Evolutionary conservation across 1,284 basidiomycete species (phyloP), one percentile per base, ranked within the genome.

Genomic region (Ustilago shanxiensis): DNA sequence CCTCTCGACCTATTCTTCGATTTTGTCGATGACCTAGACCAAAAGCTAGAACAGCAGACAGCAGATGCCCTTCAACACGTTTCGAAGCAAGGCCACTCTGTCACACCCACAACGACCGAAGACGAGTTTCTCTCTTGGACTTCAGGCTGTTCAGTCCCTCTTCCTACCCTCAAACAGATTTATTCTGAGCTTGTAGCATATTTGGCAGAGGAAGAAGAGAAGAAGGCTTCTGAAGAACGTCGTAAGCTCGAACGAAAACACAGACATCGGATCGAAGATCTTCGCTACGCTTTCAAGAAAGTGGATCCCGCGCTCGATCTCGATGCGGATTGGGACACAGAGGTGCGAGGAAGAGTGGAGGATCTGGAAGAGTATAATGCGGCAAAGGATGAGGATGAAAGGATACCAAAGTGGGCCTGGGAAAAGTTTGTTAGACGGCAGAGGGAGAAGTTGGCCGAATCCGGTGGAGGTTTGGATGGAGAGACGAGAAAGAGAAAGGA

Each of bases 1-100:
- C 95, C 96, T 1, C 89, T 99, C 45, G 96, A 99, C 77, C 89
- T 99, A 11, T 99, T 98, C 87, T 98, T 94, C 93, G 96, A 99
- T 85, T 86, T 90, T 5, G 92, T 98, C 45, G 96, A 99, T 86
- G 89, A 89, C 44, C 89, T 98, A 3, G 94, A 95, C 80, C 92
- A 94, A 81, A 90, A 91, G 76, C 89, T 97, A 13, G 95, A 96
- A 73, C 89, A 89, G 26, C 92, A 93, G 79, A 91, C 93, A 26
- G 88, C 88, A 10, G 72, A 89, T 11, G 90, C 91, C 0, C 91
- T 92, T 72, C 89, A 72, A 35, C 71, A 88, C 39, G 90, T 89
- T 2, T 88, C 93, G 72, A 88, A 88, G 67, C 87, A 88, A 50
- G 90, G 91, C 87, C 84, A 90, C 79, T 83, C 65, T 80, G 86